Evolutionary conservation across 108 stramenopile genomes (phyloP).

Genomic region (Epipyxis sp.): DNA sequence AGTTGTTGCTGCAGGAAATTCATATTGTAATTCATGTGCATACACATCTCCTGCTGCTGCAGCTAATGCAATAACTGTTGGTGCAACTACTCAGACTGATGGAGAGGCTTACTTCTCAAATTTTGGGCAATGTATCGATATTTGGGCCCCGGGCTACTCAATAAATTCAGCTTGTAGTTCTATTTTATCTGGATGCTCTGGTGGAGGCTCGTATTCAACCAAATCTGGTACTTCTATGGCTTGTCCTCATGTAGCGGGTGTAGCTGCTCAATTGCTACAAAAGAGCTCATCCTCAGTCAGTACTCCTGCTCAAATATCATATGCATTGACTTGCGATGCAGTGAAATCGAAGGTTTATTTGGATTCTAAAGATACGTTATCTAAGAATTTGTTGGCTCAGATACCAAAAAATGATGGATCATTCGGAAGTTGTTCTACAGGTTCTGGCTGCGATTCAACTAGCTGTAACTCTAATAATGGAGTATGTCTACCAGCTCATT

Average conservation of each 20-base stretch:
- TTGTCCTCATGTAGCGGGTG: slow-evolving; percentile 62
- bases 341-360: no score
- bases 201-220: slow-evolving; percentile 33
- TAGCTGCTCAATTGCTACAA: slow-evolving; percentile 45
- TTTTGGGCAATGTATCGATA: slow-evolving; percentile 10
- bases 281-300: no score
- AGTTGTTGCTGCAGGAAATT: slow-evolving; percentile 25
- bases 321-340: no score
- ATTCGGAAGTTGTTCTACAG: no score
- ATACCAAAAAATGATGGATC: no score
- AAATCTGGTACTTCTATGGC: slow-evolving; percentile 70
- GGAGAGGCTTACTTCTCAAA: background rate
- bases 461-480: no score
- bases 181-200: background rate
- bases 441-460: no score
- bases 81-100: background rate
- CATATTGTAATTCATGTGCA: background rate
- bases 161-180: background rate
- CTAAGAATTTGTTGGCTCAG: no score
- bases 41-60: slow-evolving; percentile 5
- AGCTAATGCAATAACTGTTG: background rate
- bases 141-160: slow-evolving; percentile 19
- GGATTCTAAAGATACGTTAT: no score
- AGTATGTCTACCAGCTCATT: no score
- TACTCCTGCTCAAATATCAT: no score